Percentiles rank a stretch among this genome's conserved stretches.
phyloP scores from a whole-genome alignment of 805 yeast genomes.

The Sungouiella blattae region DNA sequence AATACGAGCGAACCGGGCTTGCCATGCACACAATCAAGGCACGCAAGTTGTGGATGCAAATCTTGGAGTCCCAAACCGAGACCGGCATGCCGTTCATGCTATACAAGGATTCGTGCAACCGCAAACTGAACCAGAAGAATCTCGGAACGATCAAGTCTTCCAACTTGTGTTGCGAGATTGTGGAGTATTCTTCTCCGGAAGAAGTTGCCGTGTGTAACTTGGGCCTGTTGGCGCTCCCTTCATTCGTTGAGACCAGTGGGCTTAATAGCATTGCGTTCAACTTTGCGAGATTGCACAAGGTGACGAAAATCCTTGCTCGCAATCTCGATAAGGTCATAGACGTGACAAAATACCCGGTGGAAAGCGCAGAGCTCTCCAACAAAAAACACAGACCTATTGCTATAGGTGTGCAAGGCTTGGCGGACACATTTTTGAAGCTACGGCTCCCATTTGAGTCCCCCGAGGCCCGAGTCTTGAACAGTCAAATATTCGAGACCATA shows the following conservation, averaged over 20 bases:
- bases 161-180: conserved; percentile 90
- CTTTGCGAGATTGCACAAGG: conserved; percentile 69
- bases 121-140: conserved; percentile 85
- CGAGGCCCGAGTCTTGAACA: conserved; percentile 71
- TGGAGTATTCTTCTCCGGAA: conserved; percentile 86
- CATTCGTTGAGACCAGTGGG: conserved; percentile 46
- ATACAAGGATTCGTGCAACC: conserved; percentile 88
- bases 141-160: conserved; percentile 91
- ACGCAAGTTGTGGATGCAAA: conserved; percentile 86
- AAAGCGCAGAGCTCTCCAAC: conserved; percentile 71
- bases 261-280: conserved; percentile 55
- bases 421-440: conserved; percentile 78
- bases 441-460: conserved; percentile 83
- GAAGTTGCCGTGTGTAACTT: conserved; percentile 95
- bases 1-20: conserved; percentile 71
- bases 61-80: conserved; percentile 89
- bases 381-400: conserved; percentile 88
- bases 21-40: conserved; percentile 63
- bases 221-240: conserved; percentile 87
- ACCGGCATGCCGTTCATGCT: conserved; percentile 96
- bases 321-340: conserved; percentile 85
- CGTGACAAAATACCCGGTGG: conserved; percentile 79
- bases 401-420: conserved; percentile 97
- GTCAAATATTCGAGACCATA: conserved; percentile 89
- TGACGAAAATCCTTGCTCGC: conserved; percentile 71